Percentiles rank a stretch among this genome's conserved stretches.
Conservation (phyloP, 768 basidiomycete genomes). For the Multifurca ochricompacta region DNA sequence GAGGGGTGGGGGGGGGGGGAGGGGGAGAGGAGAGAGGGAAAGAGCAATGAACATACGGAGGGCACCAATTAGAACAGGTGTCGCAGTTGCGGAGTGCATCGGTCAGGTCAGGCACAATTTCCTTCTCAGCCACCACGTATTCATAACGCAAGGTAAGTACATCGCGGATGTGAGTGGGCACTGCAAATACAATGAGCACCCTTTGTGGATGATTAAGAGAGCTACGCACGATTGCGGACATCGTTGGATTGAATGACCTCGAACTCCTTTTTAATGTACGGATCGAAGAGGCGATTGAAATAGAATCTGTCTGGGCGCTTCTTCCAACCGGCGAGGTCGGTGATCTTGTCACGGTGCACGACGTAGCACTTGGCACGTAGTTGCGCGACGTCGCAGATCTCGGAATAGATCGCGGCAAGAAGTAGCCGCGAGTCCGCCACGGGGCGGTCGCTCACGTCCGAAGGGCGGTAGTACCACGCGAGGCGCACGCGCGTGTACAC, state of each 20-base stretch:
- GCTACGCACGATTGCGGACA: conserved; percentile 77
- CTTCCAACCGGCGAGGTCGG: conserved; percentile 90
- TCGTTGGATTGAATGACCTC: conserved; percentile 85
- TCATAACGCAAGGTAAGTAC: conserved; percentile 79
- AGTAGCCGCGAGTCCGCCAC: conserved; percentile 88
- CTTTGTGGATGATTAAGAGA: not conserved
- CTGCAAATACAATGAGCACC: conserved; percentile 28
- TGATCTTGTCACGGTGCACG: conserved; percentile 90
- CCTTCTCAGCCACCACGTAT: conserved; percentile 92
- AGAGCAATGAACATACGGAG: conserved; percentile 47
- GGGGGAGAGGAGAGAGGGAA: conserved; percentile 13
- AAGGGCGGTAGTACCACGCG: conserved; percentile 94
- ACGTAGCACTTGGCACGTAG: conserved; percentile 91
- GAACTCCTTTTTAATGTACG: conserved; percentile 97
- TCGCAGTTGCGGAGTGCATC: conserved; percentile 80
- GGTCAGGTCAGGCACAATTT: conserved; percentile 83
- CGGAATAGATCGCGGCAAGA: conserved; percentile 92
- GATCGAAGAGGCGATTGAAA: conserved; percentile 92
- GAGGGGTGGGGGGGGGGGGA: conserved; percentile 14
- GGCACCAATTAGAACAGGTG: conserved; percentile 83
- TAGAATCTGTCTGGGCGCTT: conserved; percentile 93
- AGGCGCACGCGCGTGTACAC: conserved; percentile 75
- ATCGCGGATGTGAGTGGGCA: conserved; percentile 74
- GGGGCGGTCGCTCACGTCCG: conserved; percentile 89
- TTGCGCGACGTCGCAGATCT: conserved; percentile 91